Base-by-base conservation (phyloP, 1,284 basidiomycete species). In the Tetrapyrgos nigripes region DNA sequence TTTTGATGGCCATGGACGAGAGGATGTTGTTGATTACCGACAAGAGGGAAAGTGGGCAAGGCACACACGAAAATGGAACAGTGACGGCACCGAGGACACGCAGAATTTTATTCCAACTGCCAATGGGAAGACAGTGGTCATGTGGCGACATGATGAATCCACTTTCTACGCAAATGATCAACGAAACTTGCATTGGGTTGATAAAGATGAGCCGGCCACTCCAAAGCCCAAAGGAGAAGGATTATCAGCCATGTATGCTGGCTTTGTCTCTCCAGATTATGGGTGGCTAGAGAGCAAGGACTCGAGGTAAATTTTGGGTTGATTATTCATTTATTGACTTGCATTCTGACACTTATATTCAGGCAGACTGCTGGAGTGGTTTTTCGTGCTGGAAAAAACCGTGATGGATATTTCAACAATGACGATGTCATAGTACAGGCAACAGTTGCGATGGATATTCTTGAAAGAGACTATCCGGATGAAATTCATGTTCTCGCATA, bases 161-260 rank as follows among this genome's bases (percentile, higher is more conserved):
- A 70, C 64, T 1, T 73, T 67, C 23, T 74, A 74, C 60, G 68
- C 66, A 0, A 56, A 73, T 58, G 65, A 73, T 57, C 60, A 62
- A 0, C 62, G 65, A 1, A 57, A 63, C 24, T 47, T 60, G 9
- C 26, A 56, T 17, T 76, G 73, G 70, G 56, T 64, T 26, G 56
- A 67, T 44, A 33, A 45, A 14, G 17, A 40, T 5, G 52, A 59
- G 43, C 40, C 23, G 11, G 58, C 66, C 11, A 51, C 17, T 3
- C 66, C 64, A 13, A 47, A 60, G n/a, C 53, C 53, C 11, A 70
- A 71, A 50, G 64, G 69, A 9, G 67, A 70, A 29, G 70, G 69
- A 0, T 24, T 31, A 8, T 69, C 68, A 14, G 21, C 68, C 13
- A 72, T 71, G 66, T 54, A 66, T 13, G 57, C 64, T 1, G 60